Evolutionary conservation across 345 rosid species (phyloP).

Genomic region (Eucalyptus grandis): DNA sequence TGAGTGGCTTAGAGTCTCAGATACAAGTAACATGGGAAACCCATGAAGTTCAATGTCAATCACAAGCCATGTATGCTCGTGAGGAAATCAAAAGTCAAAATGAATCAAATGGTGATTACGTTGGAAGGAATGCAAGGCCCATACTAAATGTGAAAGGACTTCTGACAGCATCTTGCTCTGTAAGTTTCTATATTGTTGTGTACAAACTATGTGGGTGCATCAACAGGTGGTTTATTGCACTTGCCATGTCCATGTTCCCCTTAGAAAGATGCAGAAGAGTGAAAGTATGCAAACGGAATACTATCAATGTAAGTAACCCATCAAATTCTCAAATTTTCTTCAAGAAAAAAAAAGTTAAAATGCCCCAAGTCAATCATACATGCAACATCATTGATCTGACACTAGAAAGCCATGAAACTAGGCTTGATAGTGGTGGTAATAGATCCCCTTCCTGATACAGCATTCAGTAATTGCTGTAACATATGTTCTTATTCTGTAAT

Average conservation of each 20-base stretch:
- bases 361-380: background rate
- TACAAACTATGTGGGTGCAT: background rate
- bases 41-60: background rate
- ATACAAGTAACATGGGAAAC: background rate
- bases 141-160: background rate
- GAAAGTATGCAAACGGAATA: background rate
- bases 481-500: background rate
- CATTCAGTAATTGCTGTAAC: background rate
- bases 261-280: background rate
- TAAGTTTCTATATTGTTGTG: background rate
- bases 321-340: background rate
- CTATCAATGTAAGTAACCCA: background rate
- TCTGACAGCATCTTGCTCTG: background rate
- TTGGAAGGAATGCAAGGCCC: background rate
- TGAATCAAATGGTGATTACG: background rate
- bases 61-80: background rate
- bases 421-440: background rate
- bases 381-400: background rate
- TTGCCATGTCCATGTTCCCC: background rate
- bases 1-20: background rate
- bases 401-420: background rate
- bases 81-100: background rate
- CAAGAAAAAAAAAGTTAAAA: background rate
- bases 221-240: background rate
- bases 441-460: background rate